These are phyloP conservation scores for Microdochium paspali DNA, from an alignment of 2,329 filamentous ascomycete species.

Conservation along the genomic window DNA sequence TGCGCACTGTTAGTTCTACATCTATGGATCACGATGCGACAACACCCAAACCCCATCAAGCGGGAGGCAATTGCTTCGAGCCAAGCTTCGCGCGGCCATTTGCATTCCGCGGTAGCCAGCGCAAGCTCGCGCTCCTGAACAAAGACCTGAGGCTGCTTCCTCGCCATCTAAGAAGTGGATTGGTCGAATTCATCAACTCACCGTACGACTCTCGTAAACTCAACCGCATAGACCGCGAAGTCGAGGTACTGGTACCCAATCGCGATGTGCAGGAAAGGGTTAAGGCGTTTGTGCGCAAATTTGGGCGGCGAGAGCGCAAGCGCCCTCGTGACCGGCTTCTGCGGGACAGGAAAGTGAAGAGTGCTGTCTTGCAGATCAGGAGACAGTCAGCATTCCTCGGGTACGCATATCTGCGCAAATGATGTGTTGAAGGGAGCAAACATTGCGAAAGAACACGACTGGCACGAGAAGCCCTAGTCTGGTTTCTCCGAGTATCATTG, in stretches of 20 bases:
- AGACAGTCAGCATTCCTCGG: conserved; percentile 80
- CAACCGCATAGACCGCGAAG: conserved; percentile 37
- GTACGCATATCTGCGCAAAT: conserved; percentile 66
- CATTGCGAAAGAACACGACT: neutral
- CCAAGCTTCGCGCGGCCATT: neutral
- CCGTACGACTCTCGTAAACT: conserved; percentile 40
- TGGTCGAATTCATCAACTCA: conserved; percentile 32
- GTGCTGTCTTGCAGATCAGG: conserved; percentile 65
- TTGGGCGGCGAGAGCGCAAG: conserved; percentile 60
- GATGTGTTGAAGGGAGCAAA: neutral
- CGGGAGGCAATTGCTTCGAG: neutral
- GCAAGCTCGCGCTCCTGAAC: conserved; percentile 18
- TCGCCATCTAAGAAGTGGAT: conserved; percentile 29
- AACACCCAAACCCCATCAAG: neutral
- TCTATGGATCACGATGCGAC: conserved; percentile 13
- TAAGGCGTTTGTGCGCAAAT: conserved; percentile 40
- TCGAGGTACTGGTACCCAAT: conserved; percentile 28
- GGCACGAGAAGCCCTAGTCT: no score
- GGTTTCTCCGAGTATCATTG: neutral
- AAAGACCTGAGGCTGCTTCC: conserved; percentile 27
- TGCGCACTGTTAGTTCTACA: conserved; percentile 15
- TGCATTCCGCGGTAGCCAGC: neutral
- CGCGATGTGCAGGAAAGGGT: conserved; percentile 23
- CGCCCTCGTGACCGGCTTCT: conserved; percentile 78
- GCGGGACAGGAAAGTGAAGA: conserved; percentile 58